phyloP scores from a whole-genome alignment of 108 stramenopile genomes.

The Pseudonitzschia multiseries region DNA sequence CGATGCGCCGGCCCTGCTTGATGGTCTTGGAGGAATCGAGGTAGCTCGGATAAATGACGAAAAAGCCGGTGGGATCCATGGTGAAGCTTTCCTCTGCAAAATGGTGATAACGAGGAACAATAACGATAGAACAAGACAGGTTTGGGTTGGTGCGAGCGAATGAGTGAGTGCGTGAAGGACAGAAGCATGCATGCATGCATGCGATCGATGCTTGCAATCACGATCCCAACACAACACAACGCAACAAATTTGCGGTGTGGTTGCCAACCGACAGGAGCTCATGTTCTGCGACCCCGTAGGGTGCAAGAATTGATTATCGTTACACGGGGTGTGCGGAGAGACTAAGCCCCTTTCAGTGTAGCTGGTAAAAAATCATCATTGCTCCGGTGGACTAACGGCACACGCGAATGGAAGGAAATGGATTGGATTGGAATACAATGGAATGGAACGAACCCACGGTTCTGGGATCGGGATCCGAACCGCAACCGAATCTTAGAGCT shows the following conservation, averaged over 20 bases:
- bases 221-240: too few species aligned
- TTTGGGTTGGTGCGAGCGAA: too few species aligned
- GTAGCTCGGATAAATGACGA: slow-evolving; percentile 75
- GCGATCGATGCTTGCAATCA: too few species aligned
- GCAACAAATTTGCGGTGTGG: neutral
- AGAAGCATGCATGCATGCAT: too few species aligned
- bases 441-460: neutral
- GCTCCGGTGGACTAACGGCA: neutral
- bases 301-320: slow-evolving; percentile 9
- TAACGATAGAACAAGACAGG: too few species aligned
- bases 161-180: too few species aligned
- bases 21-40: slow-evolving; percentile 77
- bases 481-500: neutral
- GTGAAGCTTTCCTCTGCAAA: slow-evolving; percentile 60
- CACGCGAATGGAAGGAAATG: neutral
- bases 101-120: too few species aligned
- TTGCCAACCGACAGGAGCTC: neutral
- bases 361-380: slow-evolving; percentile 15
- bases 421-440: neutral
- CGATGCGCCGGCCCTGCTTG: slow-evolving; percentile 66
- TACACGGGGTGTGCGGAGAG: slow-evolving; percentile 12
- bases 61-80: slow-evolving; percentile 61
- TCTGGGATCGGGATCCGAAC: neutral
- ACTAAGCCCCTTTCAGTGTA: slow-evolving; percentile 20
- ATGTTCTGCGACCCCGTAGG: slow-evolving; percentile 16